These are phyloP conservation scores for Saturnispora ahearnii DNA, from an alignment of 805 yeast species.

Conservation along the genomic window DNA sequence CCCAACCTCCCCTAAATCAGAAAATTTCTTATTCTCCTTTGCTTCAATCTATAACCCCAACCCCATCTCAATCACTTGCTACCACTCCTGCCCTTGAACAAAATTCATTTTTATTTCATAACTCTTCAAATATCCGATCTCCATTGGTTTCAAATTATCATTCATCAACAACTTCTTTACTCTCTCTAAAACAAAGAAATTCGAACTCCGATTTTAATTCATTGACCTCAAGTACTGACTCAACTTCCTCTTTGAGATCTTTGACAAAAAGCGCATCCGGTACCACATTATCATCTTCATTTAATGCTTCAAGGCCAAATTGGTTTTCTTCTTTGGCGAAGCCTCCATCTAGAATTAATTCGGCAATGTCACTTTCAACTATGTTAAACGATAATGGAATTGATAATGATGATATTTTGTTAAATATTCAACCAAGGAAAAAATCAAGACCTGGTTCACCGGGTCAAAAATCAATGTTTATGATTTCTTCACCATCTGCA, in stretches of 20 bases:
- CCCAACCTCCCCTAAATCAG: neutral
- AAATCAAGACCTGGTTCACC: constrained; percentile 29
- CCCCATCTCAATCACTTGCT: neutral
- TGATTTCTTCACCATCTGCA: constrained; percentile 28
- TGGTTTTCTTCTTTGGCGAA: constrained; percentile 9
- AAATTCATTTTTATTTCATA: neutral
- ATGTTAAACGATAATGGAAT: constrained; percentile 13
- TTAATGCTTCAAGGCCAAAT: constrained; percentile 3
- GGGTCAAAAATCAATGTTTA: constrained; percentile 18
- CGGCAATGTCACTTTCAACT: constrained; percentile 16
- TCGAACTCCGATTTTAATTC: constrained; percentile 4
- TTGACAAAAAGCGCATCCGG: constrained; percentile 22
- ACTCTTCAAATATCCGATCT: neutral
- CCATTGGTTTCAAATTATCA: constrained; percentile 11
- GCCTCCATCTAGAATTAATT: constrained; percentile 20
- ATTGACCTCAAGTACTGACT: constrained; percentile 26
- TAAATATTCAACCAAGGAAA: constrained; percentile 25
- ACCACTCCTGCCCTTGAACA: neutral
- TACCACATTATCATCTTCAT: constrained; percentile 20
- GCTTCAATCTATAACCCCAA: neutral
- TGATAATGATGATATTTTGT: neutral
- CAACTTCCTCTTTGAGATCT: constrained; percentile 26
- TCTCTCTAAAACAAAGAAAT: neutral
- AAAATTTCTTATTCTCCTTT: neutral
- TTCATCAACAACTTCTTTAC: constrained; percentile 18